A percentile compares a stretch with the other conserved stretches of the same genome.
Evolutionary conservation across 2,329 filamentous ascomycete genomes (phyloP).

Genomic region (Penicillium sp.): DNA sequence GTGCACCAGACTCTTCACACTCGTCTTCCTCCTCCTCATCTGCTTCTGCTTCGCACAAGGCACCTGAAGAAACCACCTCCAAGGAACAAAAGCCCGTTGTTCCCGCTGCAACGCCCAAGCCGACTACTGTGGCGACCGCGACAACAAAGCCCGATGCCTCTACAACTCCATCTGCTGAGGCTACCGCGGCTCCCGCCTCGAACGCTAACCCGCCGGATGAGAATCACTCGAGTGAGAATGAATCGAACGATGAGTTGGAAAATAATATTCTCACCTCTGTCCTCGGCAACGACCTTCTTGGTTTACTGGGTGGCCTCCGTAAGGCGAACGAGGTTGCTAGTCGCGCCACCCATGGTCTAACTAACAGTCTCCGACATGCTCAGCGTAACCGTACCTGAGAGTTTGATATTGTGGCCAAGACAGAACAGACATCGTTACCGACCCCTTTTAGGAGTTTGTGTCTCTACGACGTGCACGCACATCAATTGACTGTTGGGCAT

Average conservation of each 20-base stretch:
- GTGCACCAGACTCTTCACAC: conserved; percentile 21
- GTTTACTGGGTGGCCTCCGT: conserved; percentile 1
- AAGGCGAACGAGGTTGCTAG: background rate
- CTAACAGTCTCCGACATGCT: background rate
- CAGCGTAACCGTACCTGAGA: background rate
- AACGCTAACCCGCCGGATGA: background rate
- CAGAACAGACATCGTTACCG: too few species aligned
- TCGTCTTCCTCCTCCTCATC: conserved; percentile 22
- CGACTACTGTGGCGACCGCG: conserved; percentile 17
- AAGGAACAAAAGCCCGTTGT: conserved; percentile 24
- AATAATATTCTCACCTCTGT: background rate
- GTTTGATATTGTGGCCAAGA: too few species aligned
- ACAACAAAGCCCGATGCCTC: background rate
- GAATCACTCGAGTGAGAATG: background rate
- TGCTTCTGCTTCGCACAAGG: conserved; percentile 6
- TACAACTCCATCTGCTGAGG: background rate
- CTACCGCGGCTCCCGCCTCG: background rate
- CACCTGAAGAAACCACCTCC: background rate
- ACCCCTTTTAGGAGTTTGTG: background rate
- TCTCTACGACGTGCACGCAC: background rate
- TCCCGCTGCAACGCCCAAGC: conserved; percentile 52
- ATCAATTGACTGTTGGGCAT: background rate
- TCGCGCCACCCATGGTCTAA: background rate
- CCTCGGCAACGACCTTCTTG: conserved; percentile 2
- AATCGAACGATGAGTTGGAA: background rate